Evolutionary conservation across 306 rosid genomes (phyloP).

Genomic region (Sicyos edulis): DNA sequence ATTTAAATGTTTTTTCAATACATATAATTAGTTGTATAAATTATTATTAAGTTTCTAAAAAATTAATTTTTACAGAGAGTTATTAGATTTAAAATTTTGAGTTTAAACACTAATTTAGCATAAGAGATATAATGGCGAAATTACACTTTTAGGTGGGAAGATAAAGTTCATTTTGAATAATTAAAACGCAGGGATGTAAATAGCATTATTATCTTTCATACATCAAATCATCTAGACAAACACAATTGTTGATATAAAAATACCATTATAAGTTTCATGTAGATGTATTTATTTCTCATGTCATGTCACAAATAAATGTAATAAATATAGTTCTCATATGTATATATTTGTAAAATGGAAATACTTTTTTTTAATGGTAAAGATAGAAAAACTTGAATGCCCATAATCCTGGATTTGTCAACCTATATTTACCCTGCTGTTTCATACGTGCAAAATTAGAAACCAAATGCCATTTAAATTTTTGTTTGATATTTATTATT

Average conservation of each 20-base stretch:
- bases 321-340: background rate
- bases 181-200: background rate
- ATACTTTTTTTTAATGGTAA: background rate
- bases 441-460: background rate
- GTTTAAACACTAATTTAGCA: background rate
- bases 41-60: no score
- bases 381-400: background rate
- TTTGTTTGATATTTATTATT: background rate
- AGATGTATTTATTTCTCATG: background rate
- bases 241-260: no score
- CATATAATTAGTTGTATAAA: no score
- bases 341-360: background rate
- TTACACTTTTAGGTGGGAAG: background rate
- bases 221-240: no score
- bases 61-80: no score
- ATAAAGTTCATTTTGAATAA: slow-evolving; percentile 1
- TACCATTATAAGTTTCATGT: background rate
- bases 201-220: background rate
- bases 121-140: background rate
- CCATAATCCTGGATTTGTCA: background rate
- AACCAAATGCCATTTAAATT: background rate
- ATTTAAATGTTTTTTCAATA: no score
- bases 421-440: background rate
- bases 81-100: background rate
- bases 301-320: background rate